phyloP scores from a whole-genome alignment of 805 yeast genomes.

The Candida ortonii region DNA sequence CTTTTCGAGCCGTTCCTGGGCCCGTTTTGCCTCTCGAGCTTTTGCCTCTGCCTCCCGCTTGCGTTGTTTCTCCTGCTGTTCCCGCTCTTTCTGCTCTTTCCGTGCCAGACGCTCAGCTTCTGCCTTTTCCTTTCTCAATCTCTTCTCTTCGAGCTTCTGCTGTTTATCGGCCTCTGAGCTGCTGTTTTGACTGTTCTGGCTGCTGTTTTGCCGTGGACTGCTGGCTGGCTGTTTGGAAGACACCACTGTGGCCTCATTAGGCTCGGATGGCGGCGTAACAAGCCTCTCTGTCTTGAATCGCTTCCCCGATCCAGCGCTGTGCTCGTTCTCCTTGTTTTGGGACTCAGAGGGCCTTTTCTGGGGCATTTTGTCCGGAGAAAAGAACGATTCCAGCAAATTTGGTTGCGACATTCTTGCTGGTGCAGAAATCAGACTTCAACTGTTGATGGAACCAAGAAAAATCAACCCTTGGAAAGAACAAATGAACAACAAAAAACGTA shows the following conservation, averaged over 20 bases:
- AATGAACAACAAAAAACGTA: no score
- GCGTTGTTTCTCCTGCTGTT: constrained; percentile 24
- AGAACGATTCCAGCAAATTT: no score
- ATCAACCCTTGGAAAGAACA: no score
- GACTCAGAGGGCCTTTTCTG: no score
- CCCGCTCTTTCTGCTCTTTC: constrained; percentile 13
- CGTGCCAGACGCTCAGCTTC: constrained; percentile 8
- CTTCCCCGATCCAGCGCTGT: no score
- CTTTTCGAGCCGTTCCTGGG: constrained; percentile 26
- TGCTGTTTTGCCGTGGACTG: constrained; percentile 1
- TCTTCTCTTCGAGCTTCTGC: constrained; percentile 9
- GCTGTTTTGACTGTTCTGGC: constrained; percentile 4
- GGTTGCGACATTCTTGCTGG: no score
- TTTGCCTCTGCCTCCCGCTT: constrained; percentile 25
- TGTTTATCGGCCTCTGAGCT: constrained; percentile 5
- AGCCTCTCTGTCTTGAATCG: no score
- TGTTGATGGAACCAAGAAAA: not conserved
- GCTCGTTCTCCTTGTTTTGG: no score
- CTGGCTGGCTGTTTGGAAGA: not conserved
- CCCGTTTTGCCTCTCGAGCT: constrained; percentile 30
- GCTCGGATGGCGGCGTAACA: no score
- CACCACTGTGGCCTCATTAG: no score
- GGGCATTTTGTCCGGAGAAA: no score
- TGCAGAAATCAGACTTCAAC: not conserved
- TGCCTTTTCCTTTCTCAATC: constrained; percentile 11